phyloP scores from a whole-genome alignment of 805 yeast species.

The Candida odintsovae region DNA sequence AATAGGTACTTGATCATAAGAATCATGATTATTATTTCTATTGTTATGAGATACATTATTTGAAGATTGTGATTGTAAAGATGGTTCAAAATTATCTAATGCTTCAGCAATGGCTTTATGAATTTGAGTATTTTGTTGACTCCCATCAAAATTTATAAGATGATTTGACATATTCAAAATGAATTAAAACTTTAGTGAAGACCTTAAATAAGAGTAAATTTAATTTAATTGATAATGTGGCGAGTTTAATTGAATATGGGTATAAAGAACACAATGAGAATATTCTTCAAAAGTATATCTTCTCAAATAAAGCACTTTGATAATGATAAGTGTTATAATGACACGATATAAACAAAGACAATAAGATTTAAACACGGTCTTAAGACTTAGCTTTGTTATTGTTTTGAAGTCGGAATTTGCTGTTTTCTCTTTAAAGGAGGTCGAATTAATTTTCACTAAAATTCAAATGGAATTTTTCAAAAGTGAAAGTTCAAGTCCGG shows the following conservation, averaged over 20 bases:
- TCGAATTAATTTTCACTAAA: background rate
- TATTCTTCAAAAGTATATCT: background rate
- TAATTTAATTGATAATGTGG: background rate
- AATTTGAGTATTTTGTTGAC: conserved; percentile 6
- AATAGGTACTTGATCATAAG: conserved; percentile 15
- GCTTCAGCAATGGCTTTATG: conserved; percentile 15
- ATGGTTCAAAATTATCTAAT: conserved; percentile 8
- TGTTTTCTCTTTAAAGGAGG: background rate
- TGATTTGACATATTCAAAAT: conserved; percentile 3
- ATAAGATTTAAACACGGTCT: background rate
- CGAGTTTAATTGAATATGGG: background rate
- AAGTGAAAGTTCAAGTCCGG: background rate
- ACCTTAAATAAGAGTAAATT: too few relatives aligned
- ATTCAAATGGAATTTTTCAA: too few relatives aligned
- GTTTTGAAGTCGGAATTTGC: background rate
- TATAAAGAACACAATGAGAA: too few relatives aligned
- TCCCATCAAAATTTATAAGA: conserved; percentile 10
- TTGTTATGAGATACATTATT: background rate
- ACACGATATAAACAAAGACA: background rate
- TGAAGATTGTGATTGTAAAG: conserved; percentile 7
- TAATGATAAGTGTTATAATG: too few relatives aligned
- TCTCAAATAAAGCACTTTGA: background rate
- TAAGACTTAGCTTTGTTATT: background rate
- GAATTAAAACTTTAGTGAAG: too few relatives aligned
- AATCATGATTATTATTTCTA: background rate